Percentiles rank a stretch among this genome's conserved stretches.
Evolutionary conservation across 352 stramenopile genomes (phyloP).

Genomic region (Detonula confervacea): DNA sequence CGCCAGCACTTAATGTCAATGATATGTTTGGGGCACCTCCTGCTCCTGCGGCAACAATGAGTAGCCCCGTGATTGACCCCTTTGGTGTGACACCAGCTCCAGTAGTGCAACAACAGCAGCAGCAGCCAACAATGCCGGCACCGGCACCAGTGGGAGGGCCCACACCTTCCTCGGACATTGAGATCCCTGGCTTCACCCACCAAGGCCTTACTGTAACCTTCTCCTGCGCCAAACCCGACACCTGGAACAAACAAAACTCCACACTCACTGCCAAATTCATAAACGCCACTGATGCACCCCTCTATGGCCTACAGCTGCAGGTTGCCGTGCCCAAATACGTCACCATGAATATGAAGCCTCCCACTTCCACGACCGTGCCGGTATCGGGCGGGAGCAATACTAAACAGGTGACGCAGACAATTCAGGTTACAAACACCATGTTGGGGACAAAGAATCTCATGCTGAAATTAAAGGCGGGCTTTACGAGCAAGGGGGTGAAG

Average conservation of each 20-base stretch:
- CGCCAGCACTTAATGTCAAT: too few relatives aligned
- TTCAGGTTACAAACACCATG: slow-evolving; percentile 95
- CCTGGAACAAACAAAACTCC: slow-evolving; percentile 91
- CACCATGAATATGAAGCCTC: slow-evolving; percentile 97
- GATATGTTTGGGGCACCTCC: slow-evolving; percentile 67
- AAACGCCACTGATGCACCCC: slow-evolving; percentile 90
- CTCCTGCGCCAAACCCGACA: slow-evolving; percentile 90
- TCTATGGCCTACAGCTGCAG: slow-evolving; percentile 94
- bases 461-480: slow-evolving; percentile 87
- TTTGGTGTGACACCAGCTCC: slow-evolving; percentile 43
- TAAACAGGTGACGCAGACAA: slow-evolving; percentile 91
- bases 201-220: slow-evolving; percentile 92
- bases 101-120: slow-evolving; percentile 28
- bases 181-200: slow-evolving; percentile 98
- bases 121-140: too few relatives aligned
- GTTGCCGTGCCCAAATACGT: slow-evolving; percentile 97
- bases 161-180: too few relatives aligned
- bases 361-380: slow-evolving; percentile 91
- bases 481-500: slow-evolving; percentile 79
- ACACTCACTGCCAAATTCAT: slow-evolving; percentile 91
- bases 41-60: slow-evolving; percentile 49
- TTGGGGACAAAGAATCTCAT: slow-evolving; percentile 92
- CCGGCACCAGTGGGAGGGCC: too few relatives aligned
- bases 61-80: slow-evolving; percentile 23
- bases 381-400: slow-evolving; percentile 82